Evolutionary conservation across 768 basidiomycete genomes (phyloP), one percentile per base, ranked within the genome.

Genomic region (Suillus subaureus): DNA sequence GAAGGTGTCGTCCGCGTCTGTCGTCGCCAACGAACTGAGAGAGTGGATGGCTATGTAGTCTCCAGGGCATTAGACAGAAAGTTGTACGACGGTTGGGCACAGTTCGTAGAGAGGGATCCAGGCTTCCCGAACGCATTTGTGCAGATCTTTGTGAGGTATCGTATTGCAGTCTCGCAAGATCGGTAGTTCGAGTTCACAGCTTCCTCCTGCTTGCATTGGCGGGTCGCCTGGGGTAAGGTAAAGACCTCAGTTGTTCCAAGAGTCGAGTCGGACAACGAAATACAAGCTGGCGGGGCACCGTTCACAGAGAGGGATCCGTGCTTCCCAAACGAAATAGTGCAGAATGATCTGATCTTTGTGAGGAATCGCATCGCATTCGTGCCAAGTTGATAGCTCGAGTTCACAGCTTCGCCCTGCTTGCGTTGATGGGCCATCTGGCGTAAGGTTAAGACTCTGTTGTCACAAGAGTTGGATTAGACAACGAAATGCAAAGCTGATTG

Each of bases 381-480:
- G 12, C 54, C 51, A 9, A 16, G 33, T 37, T 64, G 64, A 40
- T 49, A 6, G 35, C 23, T 52, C 56, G 56, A 23, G 5, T 11
- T n/a, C 18, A 12, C 40, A 6, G 31, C 16, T 28, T 12, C 40
- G 37, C 7, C 28, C 47, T 64, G 64, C n/a, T 52, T 15, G 51
- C 54, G 54, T 12, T 61, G 67, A 8, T 39, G 39, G 33, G 16
- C 18, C 49, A 61, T 33, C 33, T 61, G 11, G 57, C 13, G 57
- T 9, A 69, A 62, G n/a, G 45, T 26, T 26, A 15, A 58, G 52
- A 62, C 43, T 75, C 70, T 43, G 67, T 66, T 35, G 69, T 69
- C 61, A 68, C 64, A 62, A 74, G 69, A 40, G 72, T 67, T 42
- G 74, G 68, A 23, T 70, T 74, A 31, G 74, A 65, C 18, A 73